These are phyloP conservation scores for Leptomonas seymouri DNA, from an alignment of 208 protist genomes.

Conservation along the genomic window DNA sequence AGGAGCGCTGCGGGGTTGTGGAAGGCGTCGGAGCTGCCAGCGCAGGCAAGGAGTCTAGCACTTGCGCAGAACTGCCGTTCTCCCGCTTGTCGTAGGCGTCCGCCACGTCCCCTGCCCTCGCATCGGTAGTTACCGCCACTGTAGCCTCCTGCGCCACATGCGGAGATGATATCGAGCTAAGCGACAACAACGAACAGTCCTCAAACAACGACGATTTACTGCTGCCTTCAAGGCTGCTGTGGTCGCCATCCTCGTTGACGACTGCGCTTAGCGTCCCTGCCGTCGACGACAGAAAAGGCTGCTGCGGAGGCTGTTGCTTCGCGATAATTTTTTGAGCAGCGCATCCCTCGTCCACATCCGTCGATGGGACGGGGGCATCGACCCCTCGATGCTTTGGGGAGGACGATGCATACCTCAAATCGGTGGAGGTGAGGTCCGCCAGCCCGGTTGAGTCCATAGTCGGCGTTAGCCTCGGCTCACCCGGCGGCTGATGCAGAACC, in stretches of 20 bases:
- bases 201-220: conserved; percentile 13
- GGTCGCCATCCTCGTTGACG: not conserved
- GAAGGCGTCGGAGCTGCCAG: not conserved
- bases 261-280: too few relatives aligned
- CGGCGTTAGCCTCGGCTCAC: not conserved
- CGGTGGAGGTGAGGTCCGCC: not conserved
- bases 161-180: not conserved
- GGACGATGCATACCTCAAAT: too few relatives aligned
- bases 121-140: not conserved
- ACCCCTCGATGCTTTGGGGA: not conserved
- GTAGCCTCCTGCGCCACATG: not conserved
- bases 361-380: not conserved
- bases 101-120: not conserved
- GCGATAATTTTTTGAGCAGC: too few relatives aligned
- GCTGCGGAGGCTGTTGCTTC: too few relatives aligned
- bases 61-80: not conserved
- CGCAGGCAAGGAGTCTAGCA: not conserved
- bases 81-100: not conserved
- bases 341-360: too few relatives aligned
- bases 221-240: conserved; percentile 9
- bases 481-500: not conserved
- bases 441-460: not conserved
- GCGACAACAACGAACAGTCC: conserved; percentile 7
- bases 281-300: too few relatives aligned
- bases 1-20: not conserved